phyloP scores from a whole-genome alignment of 1,284 basidiomycete genomes.

The Ganoderma lucidum region DNA sequence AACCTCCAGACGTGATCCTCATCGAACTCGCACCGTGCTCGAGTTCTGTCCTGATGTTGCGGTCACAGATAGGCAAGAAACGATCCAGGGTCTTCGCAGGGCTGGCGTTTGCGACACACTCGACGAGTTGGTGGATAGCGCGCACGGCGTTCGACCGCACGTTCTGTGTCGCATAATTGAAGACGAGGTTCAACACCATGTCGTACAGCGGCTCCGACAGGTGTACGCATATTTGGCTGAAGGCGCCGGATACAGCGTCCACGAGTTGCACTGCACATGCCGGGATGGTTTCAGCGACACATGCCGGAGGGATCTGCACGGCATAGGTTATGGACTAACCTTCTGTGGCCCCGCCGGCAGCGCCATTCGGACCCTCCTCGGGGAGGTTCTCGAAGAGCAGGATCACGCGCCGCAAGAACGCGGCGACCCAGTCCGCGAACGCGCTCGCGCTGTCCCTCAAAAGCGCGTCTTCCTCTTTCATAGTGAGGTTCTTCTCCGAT shows the following conservation, averaged over 20 bases:
- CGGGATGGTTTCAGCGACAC: constrained; percentile 7
- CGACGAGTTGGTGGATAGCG: constrained; percentile 87
- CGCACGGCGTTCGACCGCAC: constrained; percentile 87
- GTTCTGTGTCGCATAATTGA: constrained; percentile 79
- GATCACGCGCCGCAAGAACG: constrained; percentile 85
- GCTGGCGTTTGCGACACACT: constrained; percentile 86
- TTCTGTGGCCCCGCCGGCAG: constrained; percentile 67
- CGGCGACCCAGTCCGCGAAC: constrained; percentile 85
- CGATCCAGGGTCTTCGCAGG: constrained; percentile 79
- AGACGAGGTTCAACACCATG: constrained; percentile 84
- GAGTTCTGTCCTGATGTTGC: constrained; percentile 80
- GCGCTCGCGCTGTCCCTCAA: constrained; percentile 68
- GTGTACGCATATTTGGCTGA: constrained; percentile 83
- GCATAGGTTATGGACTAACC: constrained; percentile 44
- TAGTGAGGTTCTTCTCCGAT: constrained; percentile 50
- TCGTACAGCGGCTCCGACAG: constrained; percentile 86
- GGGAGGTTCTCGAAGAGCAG: constrained; percentile 89
- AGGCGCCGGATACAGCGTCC: constrained; percentile 72
- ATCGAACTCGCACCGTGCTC: constrained; percentile 88
- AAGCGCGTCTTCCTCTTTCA: constrained; percentile 67
- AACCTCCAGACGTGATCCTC: constrained; percentile 81
- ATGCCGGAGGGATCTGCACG: not conserved
- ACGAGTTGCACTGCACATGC: constrained; percentile 63
- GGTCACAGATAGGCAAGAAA: constrained; percentile 79
- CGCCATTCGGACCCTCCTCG: constrained; percentile 74